A percentile compares a stretch with the other conserved stretches of the same genome.
Evolutionary conservation across 371 early-diverging fungal species (phyloP).

Genomic region (Blakeslea trispora): DNA sequence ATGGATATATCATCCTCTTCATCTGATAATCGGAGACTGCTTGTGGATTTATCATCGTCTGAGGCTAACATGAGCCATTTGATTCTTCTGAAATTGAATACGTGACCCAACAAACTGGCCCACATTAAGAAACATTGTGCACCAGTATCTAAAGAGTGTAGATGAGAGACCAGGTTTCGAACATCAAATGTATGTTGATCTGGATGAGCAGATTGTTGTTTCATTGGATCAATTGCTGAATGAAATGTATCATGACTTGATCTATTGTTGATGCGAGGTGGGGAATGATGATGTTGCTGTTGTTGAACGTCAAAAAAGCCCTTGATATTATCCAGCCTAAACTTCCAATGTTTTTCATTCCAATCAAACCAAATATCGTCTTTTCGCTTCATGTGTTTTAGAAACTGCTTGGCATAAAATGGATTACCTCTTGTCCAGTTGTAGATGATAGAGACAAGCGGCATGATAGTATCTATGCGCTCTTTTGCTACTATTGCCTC

Average conservation of each 20-base stretch:
- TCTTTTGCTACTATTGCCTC: background rate
- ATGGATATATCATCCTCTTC: background rate
- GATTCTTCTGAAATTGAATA: conserved; percentile 40
- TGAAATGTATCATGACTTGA: background rate
- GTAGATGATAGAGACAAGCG: conserved; percentile 34
- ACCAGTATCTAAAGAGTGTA: conserved; percentile 34
- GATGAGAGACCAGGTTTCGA: conserved; percentile 35
- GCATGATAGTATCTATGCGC: conserved; percentile 11
- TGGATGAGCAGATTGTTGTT: conserved; percentile 2
- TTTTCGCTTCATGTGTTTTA: conserved; percentile 44
- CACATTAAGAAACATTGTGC: conserved; percentile 42
- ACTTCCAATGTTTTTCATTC: conserved; percentile 46
- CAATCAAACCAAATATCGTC: conserved; percentile 51
- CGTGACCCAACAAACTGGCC: conserved; percentile 45
- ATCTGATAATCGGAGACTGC: background rate
- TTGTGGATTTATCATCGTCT: conserved; percentile 7
- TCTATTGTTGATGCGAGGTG: background rate
- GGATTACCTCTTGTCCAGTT: conserved; percentile 48
- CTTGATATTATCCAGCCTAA: conserved; percentile 37
- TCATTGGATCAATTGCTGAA: background rate
- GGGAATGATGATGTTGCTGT: conserved; percentile 4
- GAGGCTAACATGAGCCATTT: conserved; percentile 40
- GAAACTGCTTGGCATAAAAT: conserved; percentile 45
- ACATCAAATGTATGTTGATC: conserved; percentile 33
- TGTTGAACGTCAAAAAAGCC: conserved; percentile 23